Evolutionary conservation across 1,139 yeast genomes (phyloP).

Genomic region (Scheffersomyces illinoinensis): DNA sequence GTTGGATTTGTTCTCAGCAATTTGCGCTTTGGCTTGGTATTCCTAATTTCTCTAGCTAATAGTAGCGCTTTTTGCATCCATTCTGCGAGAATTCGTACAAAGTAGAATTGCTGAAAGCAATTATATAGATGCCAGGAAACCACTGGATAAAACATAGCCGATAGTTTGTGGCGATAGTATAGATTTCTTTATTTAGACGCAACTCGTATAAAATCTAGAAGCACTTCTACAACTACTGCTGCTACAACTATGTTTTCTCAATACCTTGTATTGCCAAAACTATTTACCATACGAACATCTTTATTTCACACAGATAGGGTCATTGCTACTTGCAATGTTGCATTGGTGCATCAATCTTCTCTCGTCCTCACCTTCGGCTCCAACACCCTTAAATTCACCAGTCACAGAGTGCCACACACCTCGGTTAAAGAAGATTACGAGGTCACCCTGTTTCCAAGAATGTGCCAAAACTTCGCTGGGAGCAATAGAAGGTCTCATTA

Average conservation of each 20-base stretch:
- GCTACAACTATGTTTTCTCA: neutral
- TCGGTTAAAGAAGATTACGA: constrained; percentile 80
- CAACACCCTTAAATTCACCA: constrained; percentile 67
- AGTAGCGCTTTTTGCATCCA: too few relatives aligned
- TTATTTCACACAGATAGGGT: constrained; percentile 40
- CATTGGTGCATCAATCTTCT: constrained; percentile 90
- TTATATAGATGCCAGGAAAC: too few relatives aligned
- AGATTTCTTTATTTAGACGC: too few relatives aligned
- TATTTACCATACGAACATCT: neutral
- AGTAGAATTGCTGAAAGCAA: too few relatives aligned
- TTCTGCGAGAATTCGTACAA: too few relatives aligned
- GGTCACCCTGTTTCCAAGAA: constrained; percentile 79
- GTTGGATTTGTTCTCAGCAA: too few relatives aligned
- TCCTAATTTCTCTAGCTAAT: too few relatives aligned
- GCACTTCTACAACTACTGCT: too few relatives aligned
- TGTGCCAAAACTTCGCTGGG: constrained; percentile 77
- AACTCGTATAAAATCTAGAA: too few relatives aligned
- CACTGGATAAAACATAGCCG: too few relatives aligned
- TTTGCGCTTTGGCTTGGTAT: too few relatives aligned
- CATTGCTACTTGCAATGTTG: constrained; percentile 79
- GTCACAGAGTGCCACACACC: constrained; percentile 92
- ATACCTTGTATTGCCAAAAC: neutral
- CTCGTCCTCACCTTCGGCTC: constrained; percentile 56
- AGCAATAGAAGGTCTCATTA: constrained; percentile 85
- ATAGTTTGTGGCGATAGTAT: too few relatives aligned